Percentiles rank a stretch among this genome's conserved stretches.
phyloP scores from a whole-genome alignment of 2,329 filamentous ascomycete species.

The Xylariaceae sp. region DNA sequence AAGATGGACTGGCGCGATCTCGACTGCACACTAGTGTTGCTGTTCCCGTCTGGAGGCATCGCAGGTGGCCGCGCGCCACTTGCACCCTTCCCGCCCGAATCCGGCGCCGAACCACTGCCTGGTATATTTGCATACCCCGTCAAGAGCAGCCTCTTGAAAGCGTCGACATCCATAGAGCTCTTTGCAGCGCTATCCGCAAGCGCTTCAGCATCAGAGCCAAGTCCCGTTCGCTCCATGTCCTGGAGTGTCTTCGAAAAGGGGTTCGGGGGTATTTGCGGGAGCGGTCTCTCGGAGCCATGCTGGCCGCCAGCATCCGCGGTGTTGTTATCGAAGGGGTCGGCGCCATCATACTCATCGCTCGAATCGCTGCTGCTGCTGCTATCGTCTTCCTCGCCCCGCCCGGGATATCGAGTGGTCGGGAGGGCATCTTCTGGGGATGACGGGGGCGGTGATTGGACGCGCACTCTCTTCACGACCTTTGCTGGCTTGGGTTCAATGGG shows the following conservation, averaged over 20 bases:
- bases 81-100: slow-evolving; percentile 12
- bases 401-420: slow-evolving; percentile 18
- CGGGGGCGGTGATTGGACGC: slow-evolving; percentile 57
- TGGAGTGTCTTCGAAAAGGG: slow-evolving; percentile 50
- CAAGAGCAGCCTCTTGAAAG: slow-evolving; percentile 68
- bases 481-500: slow-evolving; percentile 21
- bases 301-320: slow-evolving; percentile 7
- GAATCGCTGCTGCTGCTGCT: slow-evolving; percentile 18
- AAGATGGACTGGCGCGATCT: slow-evolving; percentile 52
- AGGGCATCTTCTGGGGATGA: slow-evolving; percentile 47
- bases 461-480: slow-evolving; percentile 60
- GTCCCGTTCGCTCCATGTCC: slow-evolving; percentile 36
- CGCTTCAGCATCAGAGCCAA: slow-evolving; percentile 24
- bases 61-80: slow-evolving; percentile 15
- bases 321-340: slow-evolving; percentile 18
- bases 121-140: slow-evolving; percentile 53
- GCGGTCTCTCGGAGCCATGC: slow-evolving; percentile 11
- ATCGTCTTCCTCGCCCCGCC: slow-evolving; percentile 20
- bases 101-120: slow-evolving; percentile 20
- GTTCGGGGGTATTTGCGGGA: slow-evolving; percentile 33
- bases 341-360: slow-evolving; percentile 16
- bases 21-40: slow-evolving; percentile 51
- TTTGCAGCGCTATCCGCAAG: slow-evolving; percentile 26
- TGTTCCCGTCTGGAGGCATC: slow-evolving; percentile 33
- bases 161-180: slow-evolving; percentile 62